Conservation (phyloP, 352 stramenopile genomes). For the Globisporangium splendens region DNA sequence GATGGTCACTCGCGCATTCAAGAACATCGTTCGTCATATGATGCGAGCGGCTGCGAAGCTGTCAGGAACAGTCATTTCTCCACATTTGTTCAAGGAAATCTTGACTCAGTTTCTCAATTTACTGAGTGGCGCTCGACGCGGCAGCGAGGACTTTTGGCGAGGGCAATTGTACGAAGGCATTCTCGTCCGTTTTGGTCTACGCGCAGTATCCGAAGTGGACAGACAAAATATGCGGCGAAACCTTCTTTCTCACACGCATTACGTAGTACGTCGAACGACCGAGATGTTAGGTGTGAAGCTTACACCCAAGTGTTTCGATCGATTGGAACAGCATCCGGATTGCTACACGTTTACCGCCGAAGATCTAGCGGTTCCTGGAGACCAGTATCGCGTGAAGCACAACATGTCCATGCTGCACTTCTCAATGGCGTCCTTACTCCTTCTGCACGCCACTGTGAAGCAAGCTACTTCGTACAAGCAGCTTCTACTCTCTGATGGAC, state of each 20-base stretch:
- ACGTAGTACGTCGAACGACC: constrained; percentile 45
- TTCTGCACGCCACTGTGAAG: constrained; percentile 69
- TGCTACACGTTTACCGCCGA: constrained; percentile 76
- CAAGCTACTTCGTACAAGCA: constrained; percentile 82
- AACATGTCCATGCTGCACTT: constrained; percentile 86
- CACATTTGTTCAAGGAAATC: constrained; percentile 42
- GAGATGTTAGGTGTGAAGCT: constrained; percentile 66
- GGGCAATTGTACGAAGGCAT: constrained; percentile 75
- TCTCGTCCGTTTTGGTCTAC: constrained; percentile 60
- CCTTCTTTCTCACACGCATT: constrained; percentile 41
- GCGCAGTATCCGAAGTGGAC: constrained; percentile 72
- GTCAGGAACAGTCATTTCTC: constrained; percentile 36
- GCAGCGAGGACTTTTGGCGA: constrained; percentile 71
- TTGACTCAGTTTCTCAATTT: constrained; percentile 63
- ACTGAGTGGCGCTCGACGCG: constrained; percentile 48
- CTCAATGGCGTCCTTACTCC: constrained; percentile 80
- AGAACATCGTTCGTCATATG: constrained; percentile 80
- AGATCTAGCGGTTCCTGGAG: constrained; percentile 41
- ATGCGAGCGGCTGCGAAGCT: constrained; percentile 42
- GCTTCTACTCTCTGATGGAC: constrained; percentile 57
- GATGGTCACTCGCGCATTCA: constrained; percentile 86
- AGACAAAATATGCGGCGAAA: constrained; percentile 65
- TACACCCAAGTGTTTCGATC: constrained; percentile 29
- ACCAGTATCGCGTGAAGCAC: constrained; percentile 70
- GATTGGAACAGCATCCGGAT: constrained; percentile 46